phyloP scores from a whole-genome alignment of 2,329 filamentous ascomycete genomes.

The Aureobasidium vineae region DNA sequence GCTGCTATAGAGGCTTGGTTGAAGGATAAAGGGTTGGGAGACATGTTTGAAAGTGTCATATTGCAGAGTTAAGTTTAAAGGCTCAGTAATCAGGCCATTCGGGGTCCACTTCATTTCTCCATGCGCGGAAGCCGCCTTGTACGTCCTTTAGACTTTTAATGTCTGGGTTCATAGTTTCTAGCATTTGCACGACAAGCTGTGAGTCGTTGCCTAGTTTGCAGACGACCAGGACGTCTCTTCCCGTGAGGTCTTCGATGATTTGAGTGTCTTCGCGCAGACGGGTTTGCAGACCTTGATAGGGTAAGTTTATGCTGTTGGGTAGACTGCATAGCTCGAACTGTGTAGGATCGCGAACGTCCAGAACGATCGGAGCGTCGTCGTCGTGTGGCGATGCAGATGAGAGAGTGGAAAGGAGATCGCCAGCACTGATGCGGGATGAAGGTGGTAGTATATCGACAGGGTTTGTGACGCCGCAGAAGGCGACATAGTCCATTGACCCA shows the following conservation, averaged over 20 bases:
- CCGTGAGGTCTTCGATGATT: constrained; percentile 40
- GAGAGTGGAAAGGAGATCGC: constrained; percentile 48
- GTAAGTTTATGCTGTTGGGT: constrained; percentile 71
- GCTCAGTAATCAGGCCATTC: constrained; percentile 58
- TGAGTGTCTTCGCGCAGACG: constrained; percentile 33
- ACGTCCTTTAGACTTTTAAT: constrained; percentile 69
- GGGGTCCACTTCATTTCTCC: constrained; percentile 66
- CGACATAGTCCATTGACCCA: constrained; percentile 75
- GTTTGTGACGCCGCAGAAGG: constrained; percentile 71
- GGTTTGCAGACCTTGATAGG: constrained; percentile 57
- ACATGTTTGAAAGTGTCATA: constrained; percentile 47
- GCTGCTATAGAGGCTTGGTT: constrained; percentile 54
- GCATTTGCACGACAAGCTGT: constrained; percentile 63
- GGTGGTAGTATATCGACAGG: constrained; percentile 56
- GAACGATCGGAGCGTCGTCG: constrained; percentile 42
- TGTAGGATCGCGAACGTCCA: constrained; percentile 80
- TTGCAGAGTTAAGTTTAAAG: neutral
- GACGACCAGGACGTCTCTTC: constrained; percentile 62
- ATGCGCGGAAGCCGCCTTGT: constrained; percentile 67
- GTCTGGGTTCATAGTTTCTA: constrained; percentile 61
- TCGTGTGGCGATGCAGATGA: neutral
- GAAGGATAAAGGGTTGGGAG: constrained; percentile 46
- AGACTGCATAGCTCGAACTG: constrained; percentile 81
- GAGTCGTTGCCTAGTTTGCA: constrained; percentile 78
- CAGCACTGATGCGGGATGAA: constrained; percentile 37